Base-by-base conservation (phyloP, 345 rosid species). In the Syzygium grande region DNA sequence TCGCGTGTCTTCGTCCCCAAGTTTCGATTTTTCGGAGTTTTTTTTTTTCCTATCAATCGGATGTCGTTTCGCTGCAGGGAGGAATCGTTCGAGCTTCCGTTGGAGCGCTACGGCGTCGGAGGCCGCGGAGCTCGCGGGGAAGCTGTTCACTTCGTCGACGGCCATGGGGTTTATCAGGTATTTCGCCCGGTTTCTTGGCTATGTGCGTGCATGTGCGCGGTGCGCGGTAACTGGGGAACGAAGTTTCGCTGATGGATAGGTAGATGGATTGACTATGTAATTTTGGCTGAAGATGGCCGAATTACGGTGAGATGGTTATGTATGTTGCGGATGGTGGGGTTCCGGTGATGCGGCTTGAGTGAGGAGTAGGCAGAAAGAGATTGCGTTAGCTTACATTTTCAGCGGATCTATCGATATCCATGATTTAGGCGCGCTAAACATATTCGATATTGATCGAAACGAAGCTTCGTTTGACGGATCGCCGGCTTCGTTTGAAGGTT, bases 71-170 rank as follows among this genome's bases (percentile, higher is more conserved):
- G 30, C 9, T 84, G 86, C 93, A 96, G 99, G 61, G 94, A 93
- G 49, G 96, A 92, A 56, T 88, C 92, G 52, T 91, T 97, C 88
- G 90, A 94, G 89, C 91, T 97, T 84, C 88, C 96, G 6, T 80
- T 96, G 86, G 92, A 88, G 56, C 88, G 90, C 23, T 94, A 91
- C 49, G 96, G 97, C 51, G 88, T 94, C 65, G 85, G 84, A 21
- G 92, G 90, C 88, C 61, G 43, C 51, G 92, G 88, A 68, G 93
- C 90, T 51, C 58, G 87, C 41, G 98, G 96, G 46, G 87, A 90
- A 46, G 63, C 95, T 14, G 68, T 91, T 90, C 95, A 97, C 88
- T 96, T 95, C 87, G 86, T 91, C 84, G 95, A 93, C 88, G 88
- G 56, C 30, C 77, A 52, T 84, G 96, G 91, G 84, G 88, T 89